Conservation (phyloP, 768 basidiomycete genomes). For the Pisolithus marmoratus region DNA sequence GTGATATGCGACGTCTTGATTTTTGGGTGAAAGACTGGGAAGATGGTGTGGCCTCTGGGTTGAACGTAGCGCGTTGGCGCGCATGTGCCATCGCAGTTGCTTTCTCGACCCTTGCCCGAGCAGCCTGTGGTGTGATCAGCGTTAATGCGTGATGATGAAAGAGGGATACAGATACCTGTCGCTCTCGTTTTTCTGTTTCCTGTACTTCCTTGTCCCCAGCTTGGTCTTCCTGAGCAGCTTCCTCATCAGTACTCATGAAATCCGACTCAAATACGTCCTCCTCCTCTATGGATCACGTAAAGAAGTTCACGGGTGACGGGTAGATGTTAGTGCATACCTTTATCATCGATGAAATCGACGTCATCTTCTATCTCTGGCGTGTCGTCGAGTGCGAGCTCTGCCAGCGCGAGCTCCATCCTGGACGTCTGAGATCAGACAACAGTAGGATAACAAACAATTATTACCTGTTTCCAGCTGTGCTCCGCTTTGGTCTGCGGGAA, state of each 20-base stretch:
- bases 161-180: constrained; percentile 10
- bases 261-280: constrained; percentile 79
- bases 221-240: constrained; percentile 46
- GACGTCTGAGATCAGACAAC: constrained; percentile 3
- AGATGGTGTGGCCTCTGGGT: constrained; percentile 41
- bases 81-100: constrained; percentile 62
- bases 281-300: constrained; percentile 47
- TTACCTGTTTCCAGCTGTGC: too few species aligned
- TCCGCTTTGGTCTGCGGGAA: too few species aligned
- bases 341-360: constrained; percentile 59
- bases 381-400: constrained; percentile 43
- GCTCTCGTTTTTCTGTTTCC: constrained; percentile 55
- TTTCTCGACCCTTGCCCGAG: constrained; percentile 52
- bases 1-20: constrained; percentile 44
- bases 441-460: neutral
- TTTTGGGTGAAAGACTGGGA: constrained; percentile 12
- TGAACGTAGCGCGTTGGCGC: constrained; percentile 61
- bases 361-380: constrained; percentile 67
- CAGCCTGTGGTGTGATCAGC: constrained; percentile 34
- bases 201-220: constrained; percentile 50
- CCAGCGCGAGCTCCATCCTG: constrained; percentile 76
- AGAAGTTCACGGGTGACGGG: too few species aligned
- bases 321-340: constrained; percentile 36
- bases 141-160: neutral
- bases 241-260: constrained; percentile 81